Evolutionary conservation across 2,329 filamentous ascomycete species (phyloP).

Genomic region (Zalaria sp.): DNA sequence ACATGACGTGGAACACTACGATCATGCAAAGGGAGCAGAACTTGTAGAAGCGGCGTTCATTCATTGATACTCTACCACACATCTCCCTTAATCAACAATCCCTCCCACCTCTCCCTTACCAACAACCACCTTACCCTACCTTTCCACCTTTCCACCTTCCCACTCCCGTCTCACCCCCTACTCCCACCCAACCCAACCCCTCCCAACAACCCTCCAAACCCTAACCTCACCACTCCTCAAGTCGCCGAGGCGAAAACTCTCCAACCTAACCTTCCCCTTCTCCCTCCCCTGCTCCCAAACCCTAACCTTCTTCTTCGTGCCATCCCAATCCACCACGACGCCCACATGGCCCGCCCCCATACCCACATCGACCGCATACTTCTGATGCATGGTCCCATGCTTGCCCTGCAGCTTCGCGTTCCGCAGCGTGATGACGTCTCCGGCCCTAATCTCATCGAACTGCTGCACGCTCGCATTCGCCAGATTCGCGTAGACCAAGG

Average conservation of each 20-base stretch:
- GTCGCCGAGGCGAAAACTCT: slow-evolving; percentile 90
- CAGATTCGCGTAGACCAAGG: slow-evolving; percentile 85
- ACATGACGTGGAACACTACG: too few relatives aligned
- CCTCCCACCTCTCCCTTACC: too few relatives aligned
- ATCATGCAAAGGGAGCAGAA: too few relatives aligned
- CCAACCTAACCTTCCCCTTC: slow-evolving; percentile 81
- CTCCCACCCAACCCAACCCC: slow-evolving; percentile 86
- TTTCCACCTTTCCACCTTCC: too few relatives aligned
- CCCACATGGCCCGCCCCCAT: slow-evolving; percentile 65
- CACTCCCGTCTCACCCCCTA: not conserved
- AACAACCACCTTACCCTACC: too few relatives aligned
- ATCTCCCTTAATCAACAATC: too few relatives aligned
- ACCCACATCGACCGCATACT: slow-evolving; percentile 79
- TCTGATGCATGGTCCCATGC: slow-evolving; percentile 86
- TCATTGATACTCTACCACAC: too few relatives aligned
- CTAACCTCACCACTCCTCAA: slow-evolving; percentile 87
- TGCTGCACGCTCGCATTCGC: slow-evolving; percentile 86
- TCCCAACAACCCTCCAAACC: slow-evolving; percentile 90
- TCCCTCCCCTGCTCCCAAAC: slow-evolving; percentile 93
- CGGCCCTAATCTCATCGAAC: slow-evolving; percentile 82
- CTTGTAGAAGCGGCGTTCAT: too few relatives aligned
- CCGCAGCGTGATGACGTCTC: slow-evolving; percentile 84
- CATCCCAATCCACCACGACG: slow-evolving; percentile 92
- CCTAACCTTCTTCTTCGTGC: slow-evolving; percentile 92
- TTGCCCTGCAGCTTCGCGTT: slow-evolving; percentile 93